A percentile compares a stretch with the other conserved stretches of the same genome.
These are phyloP conservation scores for Microdochium bolleyi DNA, from an alignment of 2,329 filamentous ascomycete genomes.

Conservation along the genomic window DNA sequence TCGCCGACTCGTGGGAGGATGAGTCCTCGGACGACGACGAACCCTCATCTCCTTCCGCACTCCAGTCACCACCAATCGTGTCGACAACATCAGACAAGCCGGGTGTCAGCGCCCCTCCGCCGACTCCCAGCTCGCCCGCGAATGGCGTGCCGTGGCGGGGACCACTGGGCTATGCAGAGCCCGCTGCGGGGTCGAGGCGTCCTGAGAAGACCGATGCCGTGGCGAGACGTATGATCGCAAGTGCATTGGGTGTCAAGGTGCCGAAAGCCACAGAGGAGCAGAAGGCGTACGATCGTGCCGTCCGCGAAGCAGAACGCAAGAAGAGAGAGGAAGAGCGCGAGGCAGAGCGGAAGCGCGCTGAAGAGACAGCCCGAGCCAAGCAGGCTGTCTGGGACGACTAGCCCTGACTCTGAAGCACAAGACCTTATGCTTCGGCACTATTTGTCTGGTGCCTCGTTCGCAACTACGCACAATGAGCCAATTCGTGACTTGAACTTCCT, in stretches of 20 bases:
- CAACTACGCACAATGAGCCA: background rate
- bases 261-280: constrained; percentile 84
- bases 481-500: background rate
- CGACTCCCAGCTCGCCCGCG: constrained; percentile 56
- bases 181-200: constrained; percentile 24
- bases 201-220: constrained; percentile 94
- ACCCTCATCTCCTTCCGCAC: background rate
- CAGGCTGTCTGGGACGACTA: constrained; percentile 78
- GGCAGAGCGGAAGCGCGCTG: constrained; percentile 50
- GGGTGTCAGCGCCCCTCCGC: constrained; percentile 49
- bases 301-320: constrained; percentile 79
- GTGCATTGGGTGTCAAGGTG: constrained; percentile 72
- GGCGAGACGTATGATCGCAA: constrained; percentile 82
- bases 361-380: constrained; percentile 68
- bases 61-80: background rate
- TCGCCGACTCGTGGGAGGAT: constrained; percentile 74
- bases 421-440: too few relatives aligned
- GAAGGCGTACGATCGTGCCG: constrained; percentile 72
- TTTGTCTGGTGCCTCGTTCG: background rate
- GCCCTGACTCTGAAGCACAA: background rate
- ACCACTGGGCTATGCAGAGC: constrained; percentile 1
- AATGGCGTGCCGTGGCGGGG: constrained; percentile 18
- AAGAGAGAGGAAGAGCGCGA: constrained; percentile 64
- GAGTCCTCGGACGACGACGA: constrained; percentile 42
- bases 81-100: constrained; percentile 1